These are phyloP conservation scores for Saccharomyces hybrid DNA, from an alignment of 1,139 yeast genomes.

Conservation along the genomic window DNA sequence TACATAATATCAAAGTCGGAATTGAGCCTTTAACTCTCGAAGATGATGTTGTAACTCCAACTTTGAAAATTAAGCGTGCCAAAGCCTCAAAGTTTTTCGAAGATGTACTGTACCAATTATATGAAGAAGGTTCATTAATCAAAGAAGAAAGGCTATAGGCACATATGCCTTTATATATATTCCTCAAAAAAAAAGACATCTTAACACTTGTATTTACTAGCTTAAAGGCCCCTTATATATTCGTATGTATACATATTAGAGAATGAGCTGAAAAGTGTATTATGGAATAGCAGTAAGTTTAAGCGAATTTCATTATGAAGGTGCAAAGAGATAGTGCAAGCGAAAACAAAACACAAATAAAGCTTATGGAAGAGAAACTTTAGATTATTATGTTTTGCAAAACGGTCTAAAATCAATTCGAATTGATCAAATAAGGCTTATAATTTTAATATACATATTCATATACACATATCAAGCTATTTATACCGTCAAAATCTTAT, in stretches of 20 bases:
- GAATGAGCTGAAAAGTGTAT: neutral
- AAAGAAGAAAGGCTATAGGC: constrained; percentile 22
- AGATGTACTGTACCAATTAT: constrained; percentile 43
- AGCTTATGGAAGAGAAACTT: neutral
- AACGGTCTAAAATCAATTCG: neutral
- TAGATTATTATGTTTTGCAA: neutral
- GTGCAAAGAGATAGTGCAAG: neutral
- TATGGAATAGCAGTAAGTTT: neutral
- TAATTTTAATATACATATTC: no score
- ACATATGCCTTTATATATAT: neutral
- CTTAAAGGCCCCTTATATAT: neutral
- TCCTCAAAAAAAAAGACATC: neutral
- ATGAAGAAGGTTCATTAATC: constrained; percentile 46
- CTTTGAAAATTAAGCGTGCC: constrained; percentile 62
- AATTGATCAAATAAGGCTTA: neutral
- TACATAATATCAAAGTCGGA: constrained; percentile 52
- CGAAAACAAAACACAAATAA: neutral
- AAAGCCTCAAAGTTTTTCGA: constrained; percentile 48
- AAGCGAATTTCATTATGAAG: neutral
- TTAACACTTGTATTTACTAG: neutral
- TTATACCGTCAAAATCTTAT: neutral
- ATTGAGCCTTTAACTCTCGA: constrained; percentile 62
- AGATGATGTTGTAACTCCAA: constrained; percentile 64
- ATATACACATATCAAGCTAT: neutral
- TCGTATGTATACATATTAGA: neutral